phyloP scores from a whole-genome alignment of 768 basidiomycete species.

The Tephrocybe rancida region DNA sequence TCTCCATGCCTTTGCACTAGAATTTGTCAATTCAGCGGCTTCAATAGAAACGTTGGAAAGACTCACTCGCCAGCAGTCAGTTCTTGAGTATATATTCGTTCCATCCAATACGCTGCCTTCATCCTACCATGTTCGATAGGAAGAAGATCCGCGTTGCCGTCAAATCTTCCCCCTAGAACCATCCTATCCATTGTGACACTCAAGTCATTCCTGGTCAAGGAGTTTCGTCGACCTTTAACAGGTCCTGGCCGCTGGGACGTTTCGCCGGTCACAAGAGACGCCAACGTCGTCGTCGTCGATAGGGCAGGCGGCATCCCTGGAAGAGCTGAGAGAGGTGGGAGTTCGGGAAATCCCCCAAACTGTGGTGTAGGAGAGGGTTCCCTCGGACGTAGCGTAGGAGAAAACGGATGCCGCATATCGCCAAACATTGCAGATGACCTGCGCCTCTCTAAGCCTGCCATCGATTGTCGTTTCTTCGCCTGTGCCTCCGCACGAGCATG shows the following conservation, averaged over 20 bases:
- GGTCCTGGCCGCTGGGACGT: conserved; percentile 31
- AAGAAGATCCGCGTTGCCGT: conserved; percentile 38
- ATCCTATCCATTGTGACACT: conserved; percentile 69
- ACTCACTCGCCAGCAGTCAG: conserved; percentile 54
- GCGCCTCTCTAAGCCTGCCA: conserved; percentile 35
- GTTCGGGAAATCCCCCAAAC: conserved; percentile 38
- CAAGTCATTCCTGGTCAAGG: conserved; percentile 54
- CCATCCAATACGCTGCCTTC: conserved; percentile 76
- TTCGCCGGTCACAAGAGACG: conserved; percentile 42
- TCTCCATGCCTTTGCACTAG: conserved; percentile 44
- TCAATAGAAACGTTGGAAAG: conserved; percentile 2
- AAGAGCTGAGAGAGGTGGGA: conserved; percentile 47
- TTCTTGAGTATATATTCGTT: conserved; percentile 54
- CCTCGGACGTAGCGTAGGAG: conserved; percentile 34
- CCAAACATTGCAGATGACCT: conserved; percentile 39
- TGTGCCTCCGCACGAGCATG: conserved; percentile 23
- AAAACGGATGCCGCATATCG: conserved; percentile 38
- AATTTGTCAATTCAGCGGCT: conserved; percentile 1
- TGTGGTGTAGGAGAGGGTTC: conserved; percentile 37
- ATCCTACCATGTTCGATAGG: conserved; percentile 64
- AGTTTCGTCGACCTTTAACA: conserved; percentile 41
- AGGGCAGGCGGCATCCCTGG: conserved; percentile 57
- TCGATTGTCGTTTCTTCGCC: conserved; percentile 44
- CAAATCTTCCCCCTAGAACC: conserved; percentile 57
- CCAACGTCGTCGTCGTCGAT: conserved; percentile 55